phyloP scores from a whole-genome alignment of 805 yeast genomes.

The Candida corydali region DNA sequence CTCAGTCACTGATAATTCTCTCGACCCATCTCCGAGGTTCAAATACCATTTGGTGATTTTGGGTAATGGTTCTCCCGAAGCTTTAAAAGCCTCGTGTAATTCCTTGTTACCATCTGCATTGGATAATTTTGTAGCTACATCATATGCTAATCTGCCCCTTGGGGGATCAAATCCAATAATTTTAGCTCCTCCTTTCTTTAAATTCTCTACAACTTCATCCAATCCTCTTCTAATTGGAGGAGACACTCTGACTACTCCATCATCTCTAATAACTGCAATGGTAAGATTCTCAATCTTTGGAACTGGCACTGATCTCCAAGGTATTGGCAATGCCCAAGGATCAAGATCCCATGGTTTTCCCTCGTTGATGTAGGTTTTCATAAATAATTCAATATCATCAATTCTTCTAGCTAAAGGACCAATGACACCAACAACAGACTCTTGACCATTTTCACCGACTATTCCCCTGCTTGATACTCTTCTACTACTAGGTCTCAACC shows the following conservation, averaged over 20 bases:
- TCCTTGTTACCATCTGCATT: constrained; percentile 66
- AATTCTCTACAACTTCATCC: constrained; percentile 47
- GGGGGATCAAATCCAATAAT: constrained; percentile 57
- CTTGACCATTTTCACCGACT: constrained; percentile 55
- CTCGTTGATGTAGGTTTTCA: constrained; percentile 55
- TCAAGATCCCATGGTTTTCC: constrained; percentile 63
- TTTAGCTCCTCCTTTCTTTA: constrained; percentile 54
- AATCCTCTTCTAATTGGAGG: constrained; percentile 62
- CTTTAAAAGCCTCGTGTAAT: constrained; percentile 46
- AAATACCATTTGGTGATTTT: constrained; percentile 62
- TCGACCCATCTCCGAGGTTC: constrained; percentile 55
- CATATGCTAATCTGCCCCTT: constrained; percentile 51
- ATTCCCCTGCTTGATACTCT: constrained; percentile 33
- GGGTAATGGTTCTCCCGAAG: constrained; percentile 66
- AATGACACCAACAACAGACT: constrained; percentile 57
- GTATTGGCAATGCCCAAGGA: constrained; percentile 43
- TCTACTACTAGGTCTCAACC: constrained; percentile 39
- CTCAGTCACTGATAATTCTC: constrained; percentile 42
- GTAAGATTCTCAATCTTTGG: constrained; percentile 43
- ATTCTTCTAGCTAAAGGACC: constrained; percentile 67
- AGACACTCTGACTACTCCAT: constrained; percentile 60
- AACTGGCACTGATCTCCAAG: constrained; percentile 46
- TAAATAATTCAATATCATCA: constrained; percentile 65
- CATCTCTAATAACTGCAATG: constrained; percentile 60
- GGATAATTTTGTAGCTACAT: constrained; percentile 54